Base-by-base conservation (phyloP, 1,284 basidiomycete species). In the Megacollybia platyphylla region DNA sequence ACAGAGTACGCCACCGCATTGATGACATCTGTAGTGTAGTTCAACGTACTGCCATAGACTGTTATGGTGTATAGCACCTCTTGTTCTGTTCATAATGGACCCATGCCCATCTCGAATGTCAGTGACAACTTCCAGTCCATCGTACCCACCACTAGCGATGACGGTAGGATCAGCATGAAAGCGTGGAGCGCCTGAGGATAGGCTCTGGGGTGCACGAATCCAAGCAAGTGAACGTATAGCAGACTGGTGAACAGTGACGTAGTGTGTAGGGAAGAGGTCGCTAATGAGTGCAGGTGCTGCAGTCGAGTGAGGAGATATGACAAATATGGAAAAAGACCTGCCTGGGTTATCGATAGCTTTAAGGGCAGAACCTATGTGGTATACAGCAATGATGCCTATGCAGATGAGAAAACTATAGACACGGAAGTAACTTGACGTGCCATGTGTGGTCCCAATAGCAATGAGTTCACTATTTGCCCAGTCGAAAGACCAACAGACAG, bases 401-500 rank as follows among this genome's bases (percentile, higher is more conserved):
- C 4, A 40, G 45, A 42, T 46, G 24, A 42, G 29, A 32, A 17
- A 35, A 15, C 37, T 26, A 41, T 31, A n/a, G 36, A 35, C 36
- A 34, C 40, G 29, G 13, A 8, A 30, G 26, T 17, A 38, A 17
- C 11, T 26, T 36, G n/a, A 7, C 5, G 6, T 44, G 88, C 90
- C 90, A 50, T 87, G 86, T 1, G 86, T 81, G 27, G 82, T 80
- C 0, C 89, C 89, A 4, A 84, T 72, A 2, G 82, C 87, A 2
- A 96, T 55, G 3, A 81, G 53, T 45, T 83, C 78, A 46, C 86
- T 87, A 49, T 88, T 88, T 1, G 79, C 81, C 89, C 89, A 94
- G 52, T 92, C 88, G 34, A 93, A 65, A 28, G 74, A 72, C 69
- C 75, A 85, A 49, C 76, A 81, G 10, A 70, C 65, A 0, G 84